A percentile compares a stretch with the other conserved stretches of the same genome.
Evolutionary conservation across 345 rosid genomes (phyloP).

Genomic region (Hibiscus syriacus): DNA sequence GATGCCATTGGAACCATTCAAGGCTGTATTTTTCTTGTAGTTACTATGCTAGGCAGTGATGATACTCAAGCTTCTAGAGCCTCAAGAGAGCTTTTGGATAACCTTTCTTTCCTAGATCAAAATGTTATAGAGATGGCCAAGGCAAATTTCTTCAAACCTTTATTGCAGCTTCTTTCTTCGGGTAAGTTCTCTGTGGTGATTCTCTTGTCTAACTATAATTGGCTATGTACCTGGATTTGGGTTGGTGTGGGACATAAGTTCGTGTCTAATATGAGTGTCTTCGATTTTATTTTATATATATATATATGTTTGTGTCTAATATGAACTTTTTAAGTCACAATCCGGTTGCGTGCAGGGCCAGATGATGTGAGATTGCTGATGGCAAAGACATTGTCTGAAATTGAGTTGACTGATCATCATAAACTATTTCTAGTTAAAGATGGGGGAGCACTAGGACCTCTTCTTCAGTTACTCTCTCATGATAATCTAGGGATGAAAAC

Average conservation of each 20-base stretch:
- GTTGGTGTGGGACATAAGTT: neutral
- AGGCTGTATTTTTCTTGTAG: conserved; percentile 20
- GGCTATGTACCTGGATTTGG: neutral
- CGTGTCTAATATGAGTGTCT: neutral
- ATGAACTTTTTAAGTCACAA: neutral
- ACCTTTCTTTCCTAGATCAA: conserved; percentile 19
- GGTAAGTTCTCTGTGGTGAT: conserved; percentile 11
- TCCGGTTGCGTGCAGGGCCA: conserved; percentile 14
- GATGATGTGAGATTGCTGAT: conserved; percentile 11
- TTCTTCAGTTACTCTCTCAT: conserved; percentile 18
- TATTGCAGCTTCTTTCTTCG: conserved; percentile 18
- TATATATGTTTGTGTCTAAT: too few relatives aligned
- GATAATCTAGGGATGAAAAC: conserved; percentile 14
- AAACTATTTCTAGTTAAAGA: conserved; percentile 20
- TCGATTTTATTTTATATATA: neutral
- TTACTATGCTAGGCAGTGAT: conserved; percentile 16
- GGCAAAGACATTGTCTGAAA: conserved; percentile 19
- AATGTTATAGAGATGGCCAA: conserved; percentile 24
- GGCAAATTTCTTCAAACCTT: conserved; percentile 23
- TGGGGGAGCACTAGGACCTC: conserved; percentile 18
- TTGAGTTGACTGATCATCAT: conserved; percentile 19
- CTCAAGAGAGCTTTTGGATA: conserved; percentile 20
- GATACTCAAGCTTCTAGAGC: conserved; percentile 16
- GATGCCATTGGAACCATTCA: conserved; percentile 15
- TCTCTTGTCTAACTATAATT: neutral